Evolutionary conservation across 2,329 filamentous ascomycete species (phyloP), one percentile per base, ranked within the genome.

Genomic region (Diaporthe nobilis): DNA sequence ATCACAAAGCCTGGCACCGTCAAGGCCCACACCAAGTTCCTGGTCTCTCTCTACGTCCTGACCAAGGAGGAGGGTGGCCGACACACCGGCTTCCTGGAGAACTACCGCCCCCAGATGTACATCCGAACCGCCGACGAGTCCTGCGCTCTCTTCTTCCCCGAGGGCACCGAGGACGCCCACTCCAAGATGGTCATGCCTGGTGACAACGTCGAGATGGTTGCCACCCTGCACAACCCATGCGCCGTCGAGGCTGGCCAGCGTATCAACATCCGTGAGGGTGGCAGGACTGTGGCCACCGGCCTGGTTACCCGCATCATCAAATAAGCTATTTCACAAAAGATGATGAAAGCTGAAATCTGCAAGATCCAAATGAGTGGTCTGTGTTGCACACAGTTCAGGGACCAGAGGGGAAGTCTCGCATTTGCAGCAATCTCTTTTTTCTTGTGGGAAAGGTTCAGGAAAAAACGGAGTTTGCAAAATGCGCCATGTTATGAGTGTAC

Each of bases 261-360:
- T 82, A 97, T 99, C 92, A 99, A 98, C 90, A 92, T 99, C 84
- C 95, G 97, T 87, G 97, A 99, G 90, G 97, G 97, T 88, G 96
- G 96, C 82, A 92, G 95, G 81, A 97, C 94, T 77, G 94, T 97
- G 75, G 94, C 94, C 80, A 97, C 94, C 81, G 94, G 94, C 85
- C 88, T 97, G 80, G 90, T 95, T 81, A 97, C 94, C 79, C 92
- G 93, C 81, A 92, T 97, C 82, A 78, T 92, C 72, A 86, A 90
- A 82, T 91, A 90, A 88, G 79, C 71, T 63, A 76, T 71, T 61
- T 60, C 51, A 77, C 75, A 53, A 44, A 53, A 44, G 47, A 31
- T 75, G 58, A 28, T 53, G 71, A 70, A 71, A 55, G 28, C 28
- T 28, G 39, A 71, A 31, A 60, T 17, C 13, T 37, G 71, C 37